Conservation (phyloP, 1,139 yeast species). For the Cylindricascospora bacillispora region DNA sequence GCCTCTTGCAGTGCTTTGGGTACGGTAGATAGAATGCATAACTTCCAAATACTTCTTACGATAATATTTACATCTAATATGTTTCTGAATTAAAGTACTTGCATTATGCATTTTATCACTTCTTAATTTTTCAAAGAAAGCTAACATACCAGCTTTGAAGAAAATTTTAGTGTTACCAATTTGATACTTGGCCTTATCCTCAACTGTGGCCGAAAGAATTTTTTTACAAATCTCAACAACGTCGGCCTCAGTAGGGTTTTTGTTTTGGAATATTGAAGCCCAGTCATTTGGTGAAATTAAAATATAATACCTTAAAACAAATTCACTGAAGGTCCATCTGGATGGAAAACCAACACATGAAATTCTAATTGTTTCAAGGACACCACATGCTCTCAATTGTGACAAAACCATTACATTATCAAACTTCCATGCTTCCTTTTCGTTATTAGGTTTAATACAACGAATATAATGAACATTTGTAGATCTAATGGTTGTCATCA, state of each 20-base stretch:
- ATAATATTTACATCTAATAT: slow-evolving; percentile 53
- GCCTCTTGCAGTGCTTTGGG: slow-evolving; percentile 60
- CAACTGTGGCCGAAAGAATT: slow-evolving; percentile 51
- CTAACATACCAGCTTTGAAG: slow-evolving; percentile 93
- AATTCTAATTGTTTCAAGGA: slow-evolving; percentile 86
- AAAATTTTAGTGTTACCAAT: slow-evolving; percentile 83
- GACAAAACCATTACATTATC: slow-evolving; percentile 92
- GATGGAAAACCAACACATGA: slow-evolving; percentile 98
- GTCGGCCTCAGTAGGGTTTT: slow-evolving; percentile 38
- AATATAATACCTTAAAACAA: slow-evolving; percentile 80
- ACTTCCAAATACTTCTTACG: slow-evolving; percentile 49
- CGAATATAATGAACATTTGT: slow-evolving; percentile 95
- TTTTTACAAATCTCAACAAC: slow-evolving; percentile 54
- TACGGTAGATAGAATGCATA: slow-evolving; percentile 39
- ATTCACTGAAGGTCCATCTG: slow-evolving; percentile 89
- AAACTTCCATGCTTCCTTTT: slow-evolving; percentile 90
- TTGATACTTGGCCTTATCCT: slow-evolving; percentile 60
- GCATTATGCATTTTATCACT: slow-evolving; percentile 63
- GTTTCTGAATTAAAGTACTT: slow-evolving; percentile 79
- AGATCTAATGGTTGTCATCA: slow-evolving; percentile 85
- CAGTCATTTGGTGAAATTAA: slow-evolving; percentile 62
- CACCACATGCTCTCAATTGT: slow-evolving; percentile 97
- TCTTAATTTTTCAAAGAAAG: slow-evolving; percentile 78
- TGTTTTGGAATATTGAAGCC: slow-evolving; percentile 45
- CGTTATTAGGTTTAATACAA: slow-evolving; percentile 94